Evolutionary conservation across 768 basidiomycete species (phyloP), one percentile per base, ranked within the genome.

Genomic region (Russula compacta): DNA sequence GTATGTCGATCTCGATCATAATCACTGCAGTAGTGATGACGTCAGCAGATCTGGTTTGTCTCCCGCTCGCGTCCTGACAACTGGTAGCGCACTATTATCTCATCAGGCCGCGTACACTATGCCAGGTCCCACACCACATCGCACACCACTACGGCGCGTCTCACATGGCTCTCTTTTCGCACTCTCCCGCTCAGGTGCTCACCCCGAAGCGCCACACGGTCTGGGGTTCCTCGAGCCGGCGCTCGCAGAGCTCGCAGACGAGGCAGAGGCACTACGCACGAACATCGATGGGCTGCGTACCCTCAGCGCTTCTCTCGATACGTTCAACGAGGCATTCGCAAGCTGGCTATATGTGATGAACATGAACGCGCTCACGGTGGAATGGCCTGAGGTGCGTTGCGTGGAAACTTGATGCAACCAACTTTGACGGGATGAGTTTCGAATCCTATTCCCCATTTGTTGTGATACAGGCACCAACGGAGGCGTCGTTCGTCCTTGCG

Each of bases 341-440:
- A 92, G 89, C 69, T 95, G 85, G 81, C 73, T 95, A 11, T 95
- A 94, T 70, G 83, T 86, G 24, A 86, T 95, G 83, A 87, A 91
- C 70, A 95, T 98, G 92, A 93, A 95, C 69, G 85, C 92, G 2
- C 80, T 95, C 59, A 93, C 92, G n/a, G 85, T 85, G 0, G 94
- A 97, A 70, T 97, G 92, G 92, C 84, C 83, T 0, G 87, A 94
- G 79, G 92, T 86, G 63, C 60, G 78, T 67, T 17, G 8, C 2
- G 21, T 33, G 7, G 21, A 6, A 53, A 17, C 12, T 29, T 29
- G 24, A 29, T 29, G 24, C 24, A 29, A 29, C 24, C 24, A 29
- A 29, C 24, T 29, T 29, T 29, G 24, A 29, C 24, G 24, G 24
- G 24, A 29, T 29, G 24, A 29, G 24, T 29, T 29, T 29, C 24